Evolutionary conservation across 495 filamentous ascomycete species (phyloP).

Genomic region (Neurospora sp.): DNA sequence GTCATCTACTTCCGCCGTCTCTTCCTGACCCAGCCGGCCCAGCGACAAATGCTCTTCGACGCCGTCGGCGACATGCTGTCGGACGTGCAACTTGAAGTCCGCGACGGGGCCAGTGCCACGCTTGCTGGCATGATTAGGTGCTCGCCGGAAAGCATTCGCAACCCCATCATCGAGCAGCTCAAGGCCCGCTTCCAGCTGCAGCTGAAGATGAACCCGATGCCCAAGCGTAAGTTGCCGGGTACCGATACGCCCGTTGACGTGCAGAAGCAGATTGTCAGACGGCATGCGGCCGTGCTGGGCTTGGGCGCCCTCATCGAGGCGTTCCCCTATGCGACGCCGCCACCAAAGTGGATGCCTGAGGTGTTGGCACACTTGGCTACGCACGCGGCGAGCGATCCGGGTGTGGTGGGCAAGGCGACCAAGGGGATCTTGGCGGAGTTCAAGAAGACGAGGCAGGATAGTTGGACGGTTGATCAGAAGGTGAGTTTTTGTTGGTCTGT

Average conservation of each 20-base stretch:
- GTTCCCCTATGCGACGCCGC: conserved; percentile 93
- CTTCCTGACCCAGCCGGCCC: conserved; percentile 71
- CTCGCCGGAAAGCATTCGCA: conserved; percentile 73
- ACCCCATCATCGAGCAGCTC: conserved; percentile 61
- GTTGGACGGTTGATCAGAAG: conserved; percentile 96
- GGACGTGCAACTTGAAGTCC: conserved; percentile 87
- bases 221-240: conserved; percentile 54
- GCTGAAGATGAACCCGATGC: conserved; percentile 72
- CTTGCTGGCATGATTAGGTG: conserved; percentile 97
- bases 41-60: conserved; percentile 74
- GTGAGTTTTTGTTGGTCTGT: conserved; percentile 35
- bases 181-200: conserved; percentile 71
- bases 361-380: conserved; percentile 79
- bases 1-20: conserved; percentile 96
- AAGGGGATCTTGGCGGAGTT: conserved; percentile 94
- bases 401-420: conserved; percentile 93
- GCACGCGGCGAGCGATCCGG: conserved; percentile 77
- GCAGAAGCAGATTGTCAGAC: conserved; percentile 63
- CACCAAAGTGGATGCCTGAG: conserved; percentile 88
- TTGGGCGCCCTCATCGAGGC: conserved; percentile 86
- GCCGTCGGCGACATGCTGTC: conserved; percentile 90
- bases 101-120: conserved; percentile 82
- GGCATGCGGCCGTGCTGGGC: conserved; percentile 88
- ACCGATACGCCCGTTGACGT: conserved; percentile 75
- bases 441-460: conserved; percentile 99